Conservation (phyloP, 2,329 filamentous ascomycete species). For the Xylaria arbuscula region DNA sequence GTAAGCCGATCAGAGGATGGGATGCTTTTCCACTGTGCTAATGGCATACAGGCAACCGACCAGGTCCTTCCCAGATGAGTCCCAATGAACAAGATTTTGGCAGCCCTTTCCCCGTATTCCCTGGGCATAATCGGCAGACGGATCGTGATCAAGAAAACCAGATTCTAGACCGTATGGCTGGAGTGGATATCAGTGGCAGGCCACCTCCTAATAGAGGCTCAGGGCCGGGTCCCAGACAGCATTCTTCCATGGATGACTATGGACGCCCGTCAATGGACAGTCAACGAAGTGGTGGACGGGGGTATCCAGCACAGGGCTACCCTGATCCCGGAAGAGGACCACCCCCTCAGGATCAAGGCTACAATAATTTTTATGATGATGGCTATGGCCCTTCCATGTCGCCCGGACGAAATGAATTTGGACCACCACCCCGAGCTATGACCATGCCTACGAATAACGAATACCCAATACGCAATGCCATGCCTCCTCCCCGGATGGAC, state of each 20-base stretch:
- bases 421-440: conserved; percentile 67
- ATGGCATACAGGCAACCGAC: conserved; percentile 41
- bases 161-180: conserved; percentile 57
- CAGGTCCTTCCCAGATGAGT: conserved; percentile 41
- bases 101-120: conserved; percentile 58
- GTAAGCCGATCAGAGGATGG: conserved; percentile 39
- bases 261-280: conserved; percentile 52
- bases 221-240: conserved; percentile 50
- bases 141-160: conserved; percentile 56
- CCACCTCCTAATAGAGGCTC: conserved; percentile 49
- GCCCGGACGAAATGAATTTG: conserved; percentile 57
- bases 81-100: conserved; percentile 53
- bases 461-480: conserved; percentile 50
- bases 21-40: conserved; percentile 31
- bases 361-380: conserved; percentile 55
- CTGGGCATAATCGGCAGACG: conserved; percentile 54
- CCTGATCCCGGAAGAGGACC: conserved; percentile 52
- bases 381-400: conserved; percentile 52
- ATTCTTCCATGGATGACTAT: conserved; percentile 52
- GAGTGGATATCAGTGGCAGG: conserved; percentile 54
- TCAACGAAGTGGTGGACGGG: conserved; percentile 49
- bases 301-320: conserved; percentile 53
- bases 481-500: conserved; percentile 54
- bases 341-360: conserved; percentile 50
- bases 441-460: conserved; percentile 67